Base-by-base conservation (phyloP, 1,284 basidiomycete genomes). In the Boletus sp. region DNA sequence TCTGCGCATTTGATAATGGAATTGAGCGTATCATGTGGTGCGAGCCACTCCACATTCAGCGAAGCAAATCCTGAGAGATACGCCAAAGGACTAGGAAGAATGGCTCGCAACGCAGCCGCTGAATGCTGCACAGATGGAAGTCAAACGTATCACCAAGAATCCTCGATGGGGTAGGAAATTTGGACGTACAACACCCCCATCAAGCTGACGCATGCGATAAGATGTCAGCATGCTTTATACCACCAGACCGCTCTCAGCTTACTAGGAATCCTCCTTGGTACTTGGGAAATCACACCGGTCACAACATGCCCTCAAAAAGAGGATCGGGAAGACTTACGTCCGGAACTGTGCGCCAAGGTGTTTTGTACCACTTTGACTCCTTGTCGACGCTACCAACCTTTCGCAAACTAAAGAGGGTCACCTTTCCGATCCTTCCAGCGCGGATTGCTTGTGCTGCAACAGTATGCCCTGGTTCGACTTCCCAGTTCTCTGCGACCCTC, bases 401-500 rank as follows among this genome's bases (percentile, higher is more conserved):
- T 23, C 81, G 78, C 31, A 82, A 80, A 63, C 81, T 86, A 79
- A 89, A 93, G 66, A 80, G 84, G 17, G 78, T 79, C 44, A 94
- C 79, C 48, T 84, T 79, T 35, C 91, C 87, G 63, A 93, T 85
- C 74, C 81, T 84, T 21, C 86, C 85, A 59, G 78, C 74, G 5
- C 73, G 74, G 60, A 93, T 81, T 3, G 82, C 74, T 40, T 84
- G 79, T 19, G 78, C 81, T 6, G 86, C 90, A 3, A 76, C 77
- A 47, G 78, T 75, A 79, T 80, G 77, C 49, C 77, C 83, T 10
- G 89, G 83, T 71, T 93, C 92, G 27, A 84, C 85, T 68, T 93
- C 90, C 65, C 77, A 91, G 76, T 94, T 92, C 79, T 95, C 93
- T 21, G 92, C 92, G n/a, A 94, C 83, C 56, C 89, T 81, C 93